Evolutionary conservation across 2,329 filamentous ascomycete genomes (phyloP), one percentile per base, ranked within the genome.

Genomic region (Ascomycota sp.): DNA sequence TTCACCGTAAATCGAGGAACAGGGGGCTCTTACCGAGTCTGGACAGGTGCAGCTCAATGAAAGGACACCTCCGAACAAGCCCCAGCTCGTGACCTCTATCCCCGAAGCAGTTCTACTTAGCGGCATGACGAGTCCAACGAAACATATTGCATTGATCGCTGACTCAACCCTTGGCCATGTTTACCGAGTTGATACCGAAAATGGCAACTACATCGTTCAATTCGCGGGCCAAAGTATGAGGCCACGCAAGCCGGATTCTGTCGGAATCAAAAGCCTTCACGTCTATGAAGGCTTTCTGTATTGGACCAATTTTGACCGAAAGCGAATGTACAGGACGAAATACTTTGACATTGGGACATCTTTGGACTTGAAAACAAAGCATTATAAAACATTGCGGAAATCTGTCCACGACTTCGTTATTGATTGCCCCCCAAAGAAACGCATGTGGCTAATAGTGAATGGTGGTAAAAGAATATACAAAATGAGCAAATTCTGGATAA

Each of bases 181-280:
- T 16, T 38, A 34, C 33, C 12, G 13, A 12, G 33, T 33, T n/a
- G 25, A 38, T 16, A 7, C 31, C 6, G 8, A 2, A 6, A 34
- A 27, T 6, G 13, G n/a, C 9, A 25, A 33, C n/a, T 29, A 31
- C 25, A 29, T 33, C 6, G 13, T 38, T 8, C 31, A 33, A 6
- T 21, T 29, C 6, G 10, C 31, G n/a, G n/a, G 35, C 8, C 29
- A 25, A n/a, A 26, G 35, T 8, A 33, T 27, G 16, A 28, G 24
- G 7, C 13, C 33, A 1, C 13, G 7, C 8, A 33, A 30, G 8
- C 5, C 25, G 9, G 6, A 10, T 4, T 26, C 31, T 3, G 13
- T 38, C 6, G 36, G 31, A 9, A 30, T 35, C 25, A 38, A 38
- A 24, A 34, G 36, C 28, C 27, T 38, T n/a, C 32, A 35, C 9